Percentiles rank a stretch among this genome's conserved stretches.
Conservation (phyloP, 768 basidiomycete genomes). For the Suillus plorans region DNA sequence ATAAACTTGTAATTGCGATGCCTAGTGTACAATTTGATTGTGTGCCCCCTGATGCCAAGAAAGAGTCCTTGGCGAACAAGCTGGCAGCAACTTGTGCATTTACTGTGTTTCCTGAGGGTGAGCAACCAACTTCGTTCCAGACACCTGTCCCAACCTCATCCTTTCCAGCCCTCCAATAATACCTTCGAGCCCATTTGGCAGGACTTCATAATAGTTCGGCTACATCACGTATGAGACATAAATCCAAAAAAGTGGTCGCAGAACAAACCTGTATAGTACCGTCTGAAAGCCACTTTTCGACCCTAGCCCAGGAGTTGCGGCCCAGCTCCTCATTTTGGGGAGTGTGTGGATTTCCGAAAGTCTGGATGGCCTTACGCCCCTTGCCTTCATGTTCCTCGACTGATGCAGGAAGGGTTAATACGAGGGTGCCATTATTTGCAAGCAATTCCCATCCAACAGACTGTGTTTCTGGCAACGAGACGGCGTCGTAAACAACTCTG, state of each 20-base stretch:
- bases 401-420: slow-evolving; percentile 22
- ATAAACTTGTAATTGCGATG: not conserved
- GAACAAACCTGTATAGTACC: slow-evolving; percentile 26
- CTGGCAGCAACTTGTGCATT: not conserved
- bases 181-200: slow-evolving; percentile 41
- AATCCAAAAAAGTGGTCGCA: not conserved
- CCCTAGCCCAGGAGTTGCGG: slow-evolving; percentile 16
- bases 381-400: slow-evolving; percentile 25
- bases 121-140: slow-evolving; percentile 44
- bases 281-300: slow-evolving; percentile 26
- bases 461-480: slow-evolving; percentile 37
- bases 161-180: slow-evolving; percentile 36
- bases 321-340: slow-evolving; percentile 19
- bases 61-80: not conserved
- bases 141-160: slow-evolving; percentile 37
- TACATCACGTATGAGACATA: slow-evolving; percentile 15
- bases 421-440: slow-evolving; percentile 33
- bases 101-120: slow-evolving; percentile 38
- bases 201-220: slow-evolving; percentile 41
- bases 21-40: not conserved
- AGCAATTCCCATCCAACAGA: slow-evolving; percentile 31
- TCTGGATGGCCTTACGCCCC: slow-evolving; percentile 19
- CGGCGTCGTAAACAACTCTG: slow-evolving; percentile 29
- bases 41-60: not conserved
- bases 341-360: slow-evolving; percentile 23